Evolutionary conservation across 1,284 basidiomycete genomes (phyloP).

Genomic region (Puccinia coronata): DNA sequence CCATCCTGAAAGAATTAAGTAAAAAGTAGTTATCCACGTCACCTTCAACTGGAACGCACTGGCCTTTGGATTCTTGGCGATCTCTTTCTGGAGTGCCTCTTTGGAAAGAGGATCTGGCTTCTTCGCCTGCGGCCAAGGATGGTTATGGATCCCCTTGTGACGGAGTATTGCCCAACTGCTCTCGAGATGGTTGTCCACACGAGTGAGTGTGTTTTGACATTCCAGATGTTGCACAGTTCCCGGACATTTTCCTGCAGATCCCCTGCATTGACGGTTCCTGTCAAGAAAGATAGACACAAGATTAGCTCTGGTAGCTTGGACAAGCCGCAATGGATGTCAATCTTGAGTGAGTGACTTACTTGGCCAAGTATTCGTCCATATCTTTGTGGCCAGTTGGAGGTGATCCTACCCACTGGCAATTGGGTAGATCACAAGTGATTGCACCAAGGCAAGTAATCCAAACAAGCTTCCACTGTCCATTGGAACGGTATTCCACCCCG

Average conservation of each 20-base stretch:
- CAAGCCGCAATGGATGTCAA: not conserved
- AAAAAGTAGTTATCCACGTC: not conserved
- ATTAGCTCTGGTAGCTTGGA: not conserved
- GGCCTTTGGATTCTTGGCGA: not conserved
- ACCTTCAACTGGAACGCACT: conserved; percentile 2
- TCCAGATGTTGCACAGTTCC: not conserved
- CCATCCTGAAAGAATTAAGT: too few relatives aligned
- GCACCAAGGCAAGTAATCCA: not conserved
- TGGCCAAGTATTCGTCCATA: not conserved
- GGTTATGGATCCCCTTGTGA: too few relatives aligned
- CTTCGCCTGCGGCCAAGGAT: too few relatives aligned
- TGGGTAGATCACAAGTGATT: not conserved
- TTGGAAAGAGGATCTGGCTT: not conserved
- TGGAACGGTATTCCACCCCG: not conserved
- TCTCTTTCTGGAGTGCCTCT: not conserved
- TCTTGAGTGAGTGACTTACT: not conserved
- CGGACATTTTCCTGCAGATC: not conserved
- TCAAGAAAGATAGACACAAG: not conserved
- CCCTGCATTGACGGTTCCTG: not conserved
- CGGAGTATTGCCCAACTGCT: conserved; percentile 16
- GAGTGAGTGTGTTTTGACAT: not conserved
- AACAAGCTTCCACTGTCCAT: not conserved
- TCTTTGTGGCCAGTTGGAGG: not conserved
- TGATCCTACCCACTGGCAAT: not conserved
- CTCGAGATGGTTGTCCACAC: not conserved